Conservation (phyloP, 306 rosid species). For the Cucurbita maxima region DNA sequence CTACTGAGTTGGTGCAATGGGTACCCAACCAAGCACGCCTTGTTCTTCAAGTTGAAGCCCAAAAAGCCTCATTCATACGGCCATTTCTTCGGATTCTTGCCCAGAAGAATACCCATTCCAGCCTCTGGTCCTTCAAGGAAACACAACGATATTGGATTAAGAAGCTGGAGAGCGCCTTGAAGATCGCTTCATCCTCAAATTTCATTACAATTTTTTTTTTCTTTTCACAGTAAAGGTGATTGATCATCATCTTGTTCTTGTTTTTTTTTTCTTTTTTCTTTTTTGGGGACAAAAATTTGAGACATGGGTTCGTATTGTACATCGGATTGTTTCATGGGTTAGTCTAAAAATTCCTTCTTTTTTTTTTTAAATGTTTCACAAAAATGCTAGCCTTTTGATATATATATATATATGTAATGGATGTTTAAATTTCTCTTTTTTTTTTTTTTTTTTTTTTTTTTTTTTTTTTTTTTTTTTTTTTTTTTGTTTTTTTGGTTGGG, state of each 20-base stretch:
- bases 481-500: background rate
- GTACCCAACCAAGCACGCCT: slow-evolving; percentile 26
- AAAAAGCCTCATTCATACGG: slow-evolving; percentile 28
- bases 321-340: slow-evolving; percentile 9
- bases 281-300: background rate
- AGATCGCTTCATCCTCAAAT: background rate
- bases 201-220: background rate
- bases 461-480: too few relatives aligned
- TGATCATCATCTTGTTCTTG: background rate
- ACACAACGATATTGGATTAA: slow-evolving; percentile 70
- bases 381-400: background rate
- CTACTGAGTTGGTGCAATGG: slow-evolving; percentile 25
- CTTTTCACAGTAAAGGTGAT: background rate
- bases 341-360: background rate
- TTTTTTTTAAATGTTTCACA: background rate
- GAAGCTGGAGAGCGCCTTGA: slow-evolving; percentile 56
- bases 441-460: background rate
- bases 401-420: background rate
- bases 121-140: slow-evolving; percentile 89
- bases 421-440: background rate
- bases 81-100: slow-evolving; percentile 73
- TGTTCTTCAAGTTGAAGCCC: slow-evolving; percentile 49
- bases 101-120: slow-evolving; percentile 57
- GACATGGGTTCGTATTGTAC: slow-evolving; percentile 1
- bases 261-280: background rate